Percentiles rank a stretch among this genome's conserved stretches.
Conservation (phyloP, 2,329 filamentous ascomycete species). For the Trichoderma endophyticum region DNA sequence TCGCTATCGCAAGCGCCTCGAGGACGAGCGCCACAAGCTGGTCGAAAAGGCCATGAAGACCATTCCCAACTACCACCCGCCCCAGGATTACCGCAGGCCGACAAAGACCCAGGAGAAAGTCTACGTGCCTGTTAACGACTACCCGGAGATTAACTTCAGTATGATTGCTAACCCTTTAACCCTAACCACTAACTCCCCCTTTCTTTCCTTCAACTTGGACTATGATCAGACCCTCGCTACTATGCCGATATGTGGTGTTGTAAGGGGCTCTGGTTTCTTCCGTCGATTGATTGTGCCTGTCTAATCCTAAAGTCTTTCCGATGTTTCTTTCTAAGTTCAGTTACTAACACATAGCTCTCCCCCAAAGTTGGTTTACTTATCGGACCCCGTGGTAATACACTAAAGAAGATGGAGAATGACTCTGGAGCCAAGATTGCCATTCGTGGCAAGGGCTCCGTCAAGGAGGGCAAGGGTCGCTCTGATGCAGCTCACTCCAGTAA, state of each 20-base stretch:
- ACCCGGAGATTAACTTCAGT: conserved; percentile 99
- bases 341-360: conserved; percentile 90
- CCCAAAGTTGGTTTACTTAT: conserved; percentile 99
- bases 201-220: conserved; percentile 41
- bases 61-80: conserved; percentile 98
- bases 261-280: conserved; percentile 32
- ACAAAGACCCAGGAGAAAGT: conserved; percentile 99
- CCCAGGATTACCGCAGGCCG: conserved; percentile 95
- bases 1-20: conserved; percentile 94
- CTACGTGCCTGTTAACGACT: conserved; percentile 99
- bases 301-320: conserved; percentile 29
- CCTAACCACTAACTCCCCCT: conserved; percentile 56
- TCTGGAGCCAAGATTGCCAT: conserved; percentile 98
- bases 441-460: conserved; percentile 98
- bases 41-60: conserved; percentile 99
- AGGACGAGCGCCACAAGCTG: conserved; percentile 97
- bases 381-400: conserved; percentile 98
- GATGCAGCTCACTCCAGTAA: conserved; percentile 99
- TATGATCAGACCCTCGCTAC: conserved; percentile 41
- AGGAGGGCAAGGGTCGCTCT: conserved; percentile 98
- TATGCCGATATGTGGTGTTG: conserved; percentile 31
- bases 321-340: conserved; percentile 28
- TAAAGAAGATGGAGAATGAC: conserved; percentile 99
- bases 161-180: conserved; percentile 99
- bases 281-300: conserved; percentile 34